These are phyloP conservation scores for Telfairia occidentalis DNA, from an alignment of 331 rosid genomes.

Conservation along the genomic window DNA sequence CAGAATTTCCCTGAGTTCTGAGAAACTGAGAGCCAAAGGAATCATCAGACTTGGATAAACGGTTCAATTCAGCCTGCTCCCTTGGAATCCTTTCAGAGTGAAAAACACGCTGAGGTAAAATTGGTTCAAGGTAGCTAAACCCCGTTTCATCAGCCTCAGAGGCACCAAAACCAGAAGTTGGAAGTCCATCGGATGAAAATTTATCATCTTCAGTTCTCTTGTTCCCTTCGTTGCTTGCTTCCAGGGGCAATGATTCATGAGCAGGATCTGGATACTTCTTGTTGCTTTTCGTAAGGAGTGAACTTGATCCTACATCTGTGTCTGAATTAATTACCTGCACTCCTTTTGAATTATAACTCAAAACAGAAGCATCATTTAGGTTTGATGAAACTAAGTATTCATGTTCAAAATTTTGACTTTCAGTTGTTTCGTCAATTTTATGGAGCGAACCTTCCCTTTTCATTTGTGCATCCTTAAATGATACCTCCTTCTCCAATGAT, in stretches of 20 bases:
- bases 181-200: constrained; percentile 12
- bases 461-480: constrained; percentile 22
- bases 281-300: constrained; percentile 22
- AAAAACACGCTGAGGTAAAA: constrained; percentile 28
- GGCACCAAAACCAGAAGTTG: constrained; percentile 22
- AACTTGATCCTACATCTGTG: constrained; percentile 19
- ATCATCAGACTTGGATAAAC: constrained; percentile 41
- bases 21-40: constrained; percentile 39
- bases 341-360: constrained; percentile 19
- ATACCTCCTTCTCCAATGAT: constrained; percentile 20
- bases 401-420: constrained; percentile 16
- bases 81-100: constrained; percentile 39
- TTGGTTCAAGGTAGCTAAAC: constrained; percentile 24
- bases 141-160: constrained; percentile 23
- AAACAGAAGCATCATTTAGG: constrained; percentile 21
- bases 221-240: constrained; percentile 20
- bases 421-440: constrained; percentile 23
- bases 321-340: constrained; percentile 19
- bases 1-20: constrained; percentile 23
- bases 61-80: constrained; percentile 42
- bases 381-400: constrained; percentile 21
- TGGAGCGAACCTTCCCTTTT: constrained; percentile 32
- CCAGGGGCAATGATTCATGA: constrained; percentile 15
- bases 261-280: constrained; percentile 23
- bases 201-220: constrained; percentile 20